Evolutionary conservation across 73 alveolate species (phyloP).

Genomic region (Paramecium tetraurelia): DNA sequence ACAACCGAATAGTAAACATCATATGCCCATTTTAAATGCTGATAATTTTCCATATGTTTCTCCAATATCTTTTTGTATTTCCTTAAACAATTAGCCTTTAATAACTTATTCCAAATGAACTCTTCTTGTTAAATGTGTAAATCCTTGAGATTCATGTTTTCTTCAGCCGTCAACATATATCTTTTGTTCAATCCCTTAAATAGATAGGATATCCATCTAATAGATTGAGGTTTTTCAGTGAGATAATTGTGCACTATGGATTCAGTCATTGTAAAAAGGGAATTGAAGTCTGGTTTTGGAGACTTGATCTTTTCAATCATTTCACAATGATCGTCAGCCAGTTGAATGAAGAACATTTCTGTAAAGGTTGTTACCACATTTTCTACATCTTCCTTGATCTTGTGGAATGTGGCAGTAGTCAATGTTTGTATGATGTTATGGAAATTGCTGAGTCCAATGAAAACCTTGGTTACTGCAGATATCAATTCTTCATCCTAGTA

Average conservation of each 20-base stretch:
- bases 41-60: background rate
- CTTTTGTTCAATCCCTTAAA: conserved; percentile 8
- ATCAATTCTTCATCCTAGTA: conserved; percentile 15
- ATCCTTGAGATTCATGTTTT: conserved; percentile 37
- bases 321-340: conserved; percentile 40
- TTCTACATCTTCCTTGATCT: conserved; percentile 38
- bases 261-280: background rate
- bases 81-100: background rate
- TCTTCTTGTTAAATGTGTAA: conserved; percentile 7
- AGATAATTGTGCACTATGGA: background rate
- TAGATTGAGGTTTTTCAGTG: background rate
- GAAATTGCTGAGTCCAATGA: conserved; percentile 12
- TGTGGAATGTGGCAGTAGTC: conserved; percentile 4
- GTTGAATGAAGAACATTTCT: background rate
- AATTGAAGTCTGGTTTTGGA: background rate
- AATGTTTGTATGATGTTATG: conserved; percentile 31
- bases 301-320: background rate
- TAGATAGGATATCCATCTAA: conserved; percentile 9
- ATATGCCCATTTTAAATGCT: background rate
- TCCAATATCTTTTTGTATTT: background rate
- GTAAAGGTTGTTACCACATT: conserved; percentile 24
- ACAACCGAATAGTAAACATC: background rate
- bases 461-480: background rate
- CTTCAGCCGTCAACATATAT: conserved; percentile 36
- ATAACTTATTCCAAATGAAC: conserved; percentile 17